phyloP scores from a whole-genome alignment of 495 filamentous ascomycete species.

The Xeromyces bisporus region DNA sequence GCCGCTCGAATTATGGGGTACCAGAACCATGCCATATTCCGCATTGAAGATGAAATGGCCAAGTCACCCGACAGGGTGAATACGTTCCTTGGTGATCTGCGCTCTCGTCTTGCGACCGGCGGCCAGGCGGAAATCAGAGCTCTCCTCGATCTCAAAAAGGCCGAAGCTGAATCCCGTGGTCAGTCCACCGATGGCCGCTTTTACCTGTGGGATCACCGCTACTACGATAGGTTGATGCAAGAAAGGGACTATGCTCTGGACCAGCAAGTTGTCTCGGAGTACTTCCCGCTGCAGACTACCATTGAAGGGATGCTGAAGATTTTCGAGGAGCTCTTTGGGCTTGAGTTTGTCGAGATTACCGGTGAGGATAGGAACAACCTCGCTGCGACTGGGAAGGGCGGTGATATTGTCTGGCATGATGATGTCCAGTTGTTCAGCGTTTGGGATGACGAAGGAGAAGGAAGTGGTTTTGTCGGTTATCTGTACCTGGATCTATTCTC shows the following conservation, averaged over 20 bases:
- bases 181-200: conserved; percentile 52
- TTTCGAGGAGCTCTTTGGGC: conserved; percentile 83
- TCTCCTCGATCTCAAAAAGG: conserved; percentile 64
- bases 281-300: conserved; percentile 75
- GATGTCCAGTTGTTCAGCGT: conserved; percentile 55
- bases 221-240: conserved; percentile 82
- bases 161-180: conserved; percentile 44
- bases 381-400: conserved; percentile 39
- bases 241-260: conserved; percentile 83
- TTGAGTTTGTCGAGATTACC: conserved; percentile 72
- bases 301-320: conserved; percentile 85
- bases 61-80: conserved; percentile 78
- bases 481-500: conserved; percentile 54
- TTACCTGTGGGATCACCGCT: conserved; percentile 80
- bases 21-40: conserved; percentile 79
- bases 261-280: conserved; percentile 78
- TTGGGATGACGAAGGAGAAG: conserved; percentile 51
- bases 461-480: conserved; percentile 51
- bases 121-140: conserved; percentile 59
- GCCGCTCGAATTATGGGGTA: conserved; percentile 82
- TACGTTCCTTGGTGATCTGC: conserved; percentile 68
- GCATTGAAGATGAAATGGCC: conserved; percentile 94
- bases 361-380: conserved; percentile 40
- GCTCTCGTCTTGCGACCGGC: conserved; percentile 53
- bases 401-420: conserved; percentile 54